phyloP scores from a whole-genome alignment of 257 asterid species.

The Solanum ahanhuiri region DNA sequence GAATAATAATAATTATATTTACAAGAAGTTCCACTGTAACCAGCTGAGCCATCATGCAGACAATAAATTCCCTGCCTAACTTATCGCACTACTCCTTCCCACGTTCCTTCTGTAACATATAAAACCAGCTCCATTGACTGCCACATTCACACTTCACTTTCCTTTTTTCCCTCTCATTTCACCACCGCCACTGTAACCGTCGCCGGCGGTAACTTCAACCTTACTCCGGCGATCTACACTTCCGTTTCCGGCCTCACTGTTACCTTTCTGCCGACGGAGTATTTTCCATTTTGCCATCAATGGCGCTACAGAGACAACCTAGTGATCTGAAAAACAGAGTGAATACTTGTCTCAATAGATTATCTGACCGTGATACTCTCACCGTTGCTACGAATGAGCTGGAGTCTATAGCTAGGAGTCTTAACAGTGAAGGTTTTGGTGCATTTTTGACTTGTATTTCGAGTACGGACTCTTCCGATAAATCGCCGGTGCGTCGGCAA shows the following conservation, averaged over 20 bases:
- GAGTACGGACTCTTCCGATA: slow-evolving; percentile 58
- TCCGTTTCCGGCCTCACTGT: slow-evolving; percentile 14
- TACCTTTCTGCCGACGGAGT: neutral
- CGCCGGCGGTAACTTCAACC: neutral
- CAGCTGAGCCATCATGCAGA: neutral
- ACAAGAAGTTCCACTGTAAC: neutral
- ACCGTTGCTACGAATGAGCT: slow-evolving; percentile 62
- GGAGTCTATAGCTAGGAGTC: slow-evolving; percentile 49
- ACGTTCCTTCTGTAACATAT: slow-evolving; percentile 33
- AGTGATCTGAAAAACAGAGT: slow-evolving; percentile 55
- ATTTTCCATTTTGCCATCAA: neutral
- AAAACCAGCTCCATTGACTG: slow-evolving; percentile 14
- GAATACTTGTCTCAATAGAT: slow-evolving; percentile 47
- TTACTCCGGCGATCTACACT: neutral
- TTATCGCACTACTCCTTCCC: slow-evolving; percentile 7
- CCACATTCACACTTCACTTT: neutral
- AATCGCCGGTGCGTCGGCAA: slow-evolving; percentile 87
- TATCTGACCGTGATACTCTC: slow-evolving; percentile 79
- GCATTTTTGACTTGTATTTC: slow-evolving; percentile 60
- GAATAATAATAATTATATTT: neutral
- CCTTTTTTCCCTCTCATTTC: slow-evolving; percentile 3
- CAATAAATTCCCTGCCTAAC: neutral
- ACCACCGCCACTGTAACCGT: neutral
- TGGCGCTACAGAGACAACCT: slow-evolving; percentile 31
- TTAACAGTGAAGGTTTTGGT: slow-evolving; percentile 38